Conservation (phyloP, 2,329 filamentous ascomycete genomes). For the Penicillium hesseltinei region DNA sequence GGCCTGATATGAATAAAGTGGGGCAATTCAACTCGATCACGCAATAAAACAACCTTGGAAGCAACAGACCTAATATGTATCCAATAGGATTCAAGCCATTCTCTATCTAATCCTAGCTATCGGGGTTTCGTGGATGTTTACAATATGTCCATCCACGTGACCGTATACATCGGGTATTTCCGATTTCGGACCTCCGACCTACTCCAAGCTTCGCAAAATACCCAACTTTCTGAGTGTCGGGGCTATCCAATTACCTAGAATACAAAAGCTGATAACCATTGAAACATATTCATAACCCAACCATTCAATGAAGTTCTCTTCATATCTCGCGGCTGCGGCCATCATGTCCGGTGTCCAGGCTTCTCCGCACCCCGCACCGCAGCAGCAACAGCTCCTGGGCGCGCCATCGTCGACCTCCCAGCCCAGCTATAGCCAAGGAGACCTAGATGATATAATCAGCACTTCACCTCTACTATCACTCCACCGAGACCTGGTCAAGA, state of each 20-base stretch:
- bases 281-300: not conserved
- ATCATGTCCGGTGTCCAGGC: slow-evolving; percentile 20
- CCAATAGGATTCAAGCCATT: not conserved
- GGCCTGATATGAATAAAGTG: not conserved
- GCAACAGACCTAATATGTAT: too few relatives aligned
- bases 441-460: slow-evolving; percentile 39
- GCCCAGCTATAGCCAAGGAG: slow-evolving; percentile 5
- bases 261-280: not conserved
- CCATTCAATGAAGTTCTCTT: slow-evolving; percentile 20
- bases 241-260: not conserved
- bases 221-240: not conserved
- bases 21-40: not conserved
- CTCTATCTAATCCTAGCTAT: too few relatives aligned
- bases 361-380: slow-evolving; percentile 31
- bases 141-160: not conserved
- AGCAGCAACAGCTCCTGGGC: slow-evolving; percentile 22
- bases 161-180: not conserved
- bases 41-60: not conserved
- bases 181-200: not conserved
- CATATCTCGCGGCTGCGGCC: slow-evolving; percentile 20
- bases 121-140: not conserved
- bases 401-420: not conserved
- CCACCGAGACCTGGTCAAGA: slow-evolving; percentile 72
- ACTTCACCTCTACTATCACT: slow-evolving; percentile 61
- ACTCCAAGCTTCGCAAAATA: not conserved